A percentile compares a stretch with the other conserved stretches of the same genome.
phyloP scores from a whole-genome alignment of 2,329 filamentous ascomycete genomes.

The Fusarium albidum region DNA sequence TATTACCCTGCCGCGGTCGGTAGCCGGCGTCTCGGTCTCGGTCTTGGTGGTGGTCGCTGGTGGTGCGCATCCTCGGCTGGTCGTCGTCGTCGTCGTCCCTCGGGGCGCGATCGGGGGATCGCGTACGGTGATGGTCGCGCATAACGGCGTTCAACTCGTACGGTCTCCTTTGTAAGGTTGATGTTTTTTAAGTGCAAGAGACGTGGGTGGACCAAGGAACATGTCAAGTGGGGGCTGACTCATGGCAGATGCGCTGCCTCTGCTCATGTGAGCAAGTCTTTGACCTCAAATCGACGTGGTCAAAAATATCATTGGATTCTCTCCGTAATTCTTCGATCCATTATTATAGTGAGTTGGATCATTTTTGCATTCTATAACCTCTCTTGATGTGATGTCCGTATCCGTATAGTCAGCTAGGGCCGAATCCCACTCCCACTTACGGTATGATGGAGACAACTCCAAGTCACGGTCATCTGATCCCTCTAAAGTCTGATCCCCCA shows the following conservation, averaged over 20 bases:
- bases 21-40: conserved; percentile 49
- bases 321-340: too few species aligned
- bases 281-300: too few species aligned
- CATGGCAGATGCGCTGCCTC: conserved; percentile 5
- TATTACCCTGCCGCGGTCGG: conserved; percentile 62
- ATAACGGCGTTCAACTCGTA: conserved; percentile 46
- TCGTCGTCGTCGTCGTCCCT: too few species aligned
- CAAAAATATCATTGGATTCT: too few species aligned
- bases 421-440: too few species aligned
- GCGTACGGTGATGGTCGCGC: conserved; percentile 52
- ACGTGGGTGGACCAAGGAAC: background rate
- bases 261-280: too few species aligned
- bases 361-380: too few species aligned
- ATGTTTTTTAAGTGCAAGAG: too few species aligned
- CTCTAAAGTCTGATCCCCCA: conserved; percentile 2
- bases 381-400: too few species aligned
- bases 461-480: conserved; percentile 11
- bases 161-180: background rate
- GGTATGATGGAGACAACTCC: background rate
- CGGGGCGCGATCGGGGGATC: conserved; percentile 43
- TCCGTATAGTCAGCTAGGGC: background rate
- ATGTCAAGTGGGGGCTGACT: conserved; percentile 27
- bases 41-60: conserved; percentile 37
- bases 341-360: too few species aligned
- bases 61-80: conserved; percentile 36